These are phyloP conservation scores for Neltuma alba DNA, from an alignment of 306 rosid species.

Conservation along the genomic window DNA sequence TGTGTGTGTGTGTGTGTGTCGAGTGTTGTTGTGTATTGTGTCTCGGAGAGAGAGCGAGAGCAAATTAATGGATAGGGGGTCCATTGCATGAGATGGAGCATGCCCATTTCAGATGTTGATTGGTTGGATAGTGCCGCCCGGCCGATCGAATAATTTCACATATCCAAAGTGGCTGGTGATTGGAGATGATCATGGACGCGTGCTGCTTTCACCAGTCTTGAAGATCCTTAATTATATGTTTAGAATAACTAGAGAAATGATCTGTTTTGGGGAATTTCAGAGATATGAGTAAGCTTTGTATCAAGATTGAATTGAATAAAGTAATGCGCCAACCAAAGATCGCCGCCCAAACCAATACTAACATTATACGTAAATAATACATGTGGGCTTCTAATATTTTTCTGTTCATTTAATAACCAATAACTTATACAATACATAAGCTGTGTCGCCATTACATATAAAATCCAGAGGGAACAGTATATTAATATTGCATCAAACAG, in stretches of 20 bases:
- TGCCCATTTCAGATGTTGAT: background rate
- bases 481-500: background rate
- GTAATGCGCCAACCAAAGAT: background rate
- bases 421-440: background rate
- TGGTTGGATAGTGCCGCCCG: slow-evolving; percentile 2
- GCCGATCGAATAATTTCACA: background rate
- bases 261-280: background rate
- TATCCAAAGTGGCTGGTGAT: background rate
- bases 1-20: background rate
- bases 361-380: background rate
- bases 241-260: background rate
- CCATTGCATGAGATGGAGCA: background rate
- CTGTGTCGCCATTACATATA: background rate
- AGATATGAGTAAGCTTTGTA: background rate
- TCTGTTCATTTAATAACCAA: background rate
- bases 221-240: background rate
- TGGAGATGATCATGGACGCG: background rate
- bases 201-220: background rate
- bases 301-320: background rate
- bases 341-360: background rate
- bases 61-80: background rate
- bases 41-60: too few species aligned
- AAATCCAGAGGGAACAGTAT: background rate
- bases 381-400: background rate
- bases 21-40: too few species aligned